Percentiles rank a stretch among this genome's conserved stretches.
Evolutionary conservation across 208 protist species (phyloP).

Genomic region (Acanthamoeba lenticulata): DNA sequence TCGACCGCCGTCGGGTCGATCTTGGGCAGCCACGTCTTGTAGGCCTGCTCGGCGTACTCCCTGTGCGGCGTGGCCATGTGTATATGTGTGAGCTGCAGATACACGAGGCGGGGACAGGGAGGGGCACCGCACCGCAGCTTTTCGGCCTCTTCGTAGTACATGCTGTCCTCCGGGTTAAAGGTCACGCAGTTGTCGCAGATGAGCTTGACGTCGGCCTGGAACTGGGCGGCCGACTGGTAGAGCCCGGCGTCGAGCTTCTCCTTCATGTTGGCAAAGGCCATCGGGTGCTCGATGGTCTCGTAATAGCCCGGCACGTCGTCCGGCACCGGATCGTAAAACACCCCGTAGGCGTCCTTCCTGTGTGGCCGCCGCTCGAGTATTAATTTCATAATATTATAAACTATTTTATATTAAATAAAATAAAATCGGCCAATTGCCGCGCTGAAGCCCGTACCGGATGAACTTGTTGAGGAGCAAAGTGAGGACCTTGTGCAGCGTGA

Average conservation of each 20-base stretch:
- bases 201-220: conserved; percentile 46
- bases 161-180: conserved; percentile 6
- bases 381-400: too few relatives aligned
- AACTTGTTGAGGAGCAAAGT: background rate
- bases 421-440: too few relatives aligned
- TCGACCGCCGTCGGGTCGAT: background rate
- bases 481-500: background rate
- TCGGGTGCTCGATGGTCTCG: conserved; percentile 34
- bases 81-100: too few relatives aligned
- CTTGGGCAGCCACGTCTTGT: conserved; percentile 36
- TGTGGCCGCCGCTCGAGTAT: too few relatives aligned
- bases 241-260: background rate
- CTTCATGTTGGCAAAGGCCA: conserved; percentile 50
- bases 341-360: conserved; percentile 42
- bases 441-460: background rate
- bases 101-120: too few relatives aligned
- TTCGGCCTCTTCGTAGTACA: conserved; percentile 46
- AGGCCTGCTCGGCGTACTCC: conserved; percentile 34
- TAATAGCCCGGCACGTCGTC: conserved; percentile 27
- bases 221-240: background rate
- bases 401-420: too few relatives aligned
- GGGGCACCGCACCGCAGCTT: background rate
- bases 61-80: background rate
- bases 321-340: conserved; percentile 52
- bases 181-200: conserved; percentile 57